Evolutionary conservation across 2,329 filamentous ascomycete species (phyloP).

Genomic region (Mycocentrospora acerina): DNA sequence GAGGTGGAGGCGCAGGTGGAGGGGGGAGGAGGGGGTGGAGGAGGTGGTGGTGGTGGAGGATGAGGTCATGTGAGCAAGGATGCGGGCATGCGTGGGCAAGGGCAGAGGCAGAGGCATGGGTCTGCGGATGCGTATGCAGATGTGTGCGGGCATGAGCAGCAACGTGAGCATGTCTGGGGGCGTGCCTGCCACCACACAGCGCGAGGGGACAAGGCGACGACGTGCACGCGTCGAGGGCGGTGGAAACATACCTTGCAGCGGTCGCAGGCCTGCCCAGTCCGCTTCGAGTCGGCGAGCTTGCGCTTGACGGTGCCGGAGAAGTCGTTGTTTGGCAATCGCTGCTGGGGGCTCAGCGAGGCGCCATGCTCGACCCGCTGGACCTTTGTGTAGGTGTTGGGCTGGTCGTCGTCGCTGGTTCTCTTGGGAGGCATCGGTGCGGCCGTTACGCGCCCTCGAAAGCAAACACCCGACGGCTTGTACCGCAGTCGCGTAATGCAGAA

Average conservation of each 20-base stretch:
- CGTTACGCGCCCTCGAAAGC: slow-evolving; percentile 4
- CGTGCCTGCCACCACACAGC: no score
- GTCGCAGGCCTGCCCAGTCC: slow-evolving; percentile 85
- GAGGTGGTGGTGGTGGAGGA: no score
- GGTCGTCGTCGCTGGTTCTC: slow-evolving; percentile 17
- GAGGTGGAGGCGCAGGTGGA: no score
- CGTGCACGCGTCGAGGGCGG: no score
- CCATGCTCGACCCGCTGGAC: slow-evolving; percentile 38
- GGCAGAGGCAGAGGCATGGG: no score
- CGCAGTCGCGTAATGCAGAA: slow-evolving; percentile 4
- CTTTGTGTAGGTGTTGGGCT: slow-evolving; percentile 23
- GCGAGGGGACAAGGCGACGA: no score
- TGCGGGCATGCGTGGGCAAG: no score
- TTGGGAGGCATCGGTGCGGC: slow-evolving; percentile 30
- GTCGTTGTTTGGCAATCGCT: slow-evolving; percentile 27
- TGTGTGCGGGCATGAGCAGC: no score
- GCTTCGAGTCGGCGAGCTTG: slow-evolving; percentile 55
- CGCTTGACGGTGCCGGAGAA: slow-evolving; percentile 49
- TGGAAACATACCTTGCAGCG: slow-evolving; percentile 87
- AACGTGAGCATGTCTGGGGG: no score
- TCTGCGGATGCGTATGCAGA: no score
- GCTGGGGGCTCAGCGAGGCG: slow-evolving; percentile 12
- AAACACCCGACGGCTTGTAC: slow-evolving; percentile 13
- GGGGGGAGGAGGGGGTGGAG: no score
- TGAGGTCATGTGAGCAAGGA: no score